Base-by-base conservation (phyloP, 192 early-diverging fungal genomes). In the Glomus cerebriforme region DNA sequence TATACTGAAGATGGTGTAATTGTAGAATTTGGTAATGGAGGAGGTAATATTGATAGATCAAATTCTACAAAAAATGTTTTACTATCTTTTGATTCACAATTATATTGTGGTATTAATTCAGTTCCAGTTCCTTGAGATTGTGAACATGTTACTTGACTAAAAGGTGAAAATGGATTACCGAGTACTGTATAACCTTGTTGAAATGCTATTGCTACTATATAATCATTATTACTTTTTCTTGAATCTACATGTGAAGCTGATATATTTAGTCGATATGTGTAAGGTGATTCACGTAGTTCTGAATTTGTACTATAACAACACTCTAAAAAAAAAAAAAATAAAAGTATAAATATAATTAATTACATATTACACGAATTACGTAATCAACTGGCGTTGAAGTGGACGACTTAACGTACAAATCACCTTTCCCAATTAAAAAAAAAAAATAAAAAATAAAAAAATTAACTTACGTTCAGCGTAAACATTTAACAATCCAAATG, bases 241-340 rank as follows among this genome's bases (percentile, higher is more conserved):
- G 49, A 73, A 31, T 73, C 26, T 54, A 58, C 31, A 9, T 73
- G 71, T 54, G 71, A 73, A 19, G 71, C 71, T 9, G 71, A 58
- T 34, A 73, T 1, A 58, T 73, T 73, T 73, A 73, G 3, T 19
- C 4, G 10, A 73, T 54, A 73, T 27, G 12, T 3, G 37, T 67
- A 37, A 17, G 3, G 34, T n/a, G 19, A 13, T 34, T 7, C 17
- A 7, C 9, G 13, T 17, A 22, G 7, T 15, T 13, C 0, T 17
- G 65, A 13, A 31, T 2, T 35, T 35, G 65, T 22, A 4, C 7
- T 32, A 67, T n/a, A 67, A 26, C 65, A 67, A 54, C 49, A 54
- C 19, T 54, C 49, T 54, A 22, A 19, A 54, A 54, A 19, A 19
- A 54, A 54, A 54, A 22, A 17, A 17, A 5, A 5, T 17, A 13